These are phyloP conservation scores for Phytophthora syringae DNA, from an alignment of 352 stramenopile species.

Conservation along the genomic window DNA sequence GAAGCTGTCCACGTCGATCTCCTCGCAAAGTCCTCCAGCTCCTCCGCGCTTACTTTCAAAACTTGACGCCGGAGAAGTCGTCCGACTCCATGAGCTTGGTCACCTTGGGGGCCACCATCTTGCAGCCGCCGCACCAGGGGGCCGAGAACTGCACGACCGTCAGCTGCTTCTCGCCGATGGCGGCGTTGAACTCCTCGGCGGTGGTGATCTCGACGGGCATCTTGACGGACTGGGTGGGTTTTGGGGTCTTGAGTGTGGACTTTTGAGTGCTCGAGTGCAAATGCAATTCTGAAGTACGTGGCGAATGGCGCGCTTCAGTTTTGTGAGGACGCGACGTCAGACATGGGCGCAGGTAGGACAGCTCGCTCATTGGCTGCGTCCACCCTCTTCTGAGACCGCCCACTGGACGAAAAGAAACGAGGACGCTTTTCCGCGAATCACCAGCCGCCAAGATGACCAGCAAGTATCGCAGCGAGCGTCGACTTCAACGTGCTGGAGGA, in stretches of 20 bases:
- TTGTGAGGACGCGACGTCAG: slow-evolving; percentile 28
- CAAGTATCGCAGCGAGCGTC: no score
- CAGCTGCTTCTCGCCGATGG: slow-evolving; percentile 55
- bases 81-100: slow-evolving; percentile 59
- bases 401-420: slow-evolving; percentile 2
- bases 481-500: no score
- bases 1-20: slow-evolving; percentile 83
- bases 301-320: slow-evolving; percentile 26
- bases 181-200: slow-evolving; percentile 55
- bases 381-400: background rate
- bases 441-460: background rate
- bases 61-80: slow-evolving; percentile 61
- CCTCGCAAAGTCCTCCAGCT: slow-evolving; percentile 82
- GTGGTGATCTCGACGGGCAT: slow-evolving; percentile 55
- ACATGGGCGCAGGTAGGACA: slow-evolving; percentile 36
- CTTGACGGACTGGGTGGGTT: no score
- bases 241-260: no score
- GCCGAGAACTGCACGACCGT: slow-evolving; percentile 72
- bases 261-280: slow-evolving; percentile 16
- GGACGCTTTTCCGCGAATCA: background rate
- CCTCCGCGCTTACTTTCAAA: slow-evolving; percentile 76
- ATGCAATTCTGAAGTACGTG: slow-evolving; percentile 35
- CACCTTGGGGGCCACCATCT: slow-evolving; percentile 71
- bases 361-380: slow-evolving; percentile 19
- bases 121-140: slow-evolving; percentile 81